Percentiles rank a stretch among this genome's conserved stretches.
Evolutionary conservation across 768 basidiomycete genomes (phyloP).

Genomic region (Pleurotus giganteus): DNA sequence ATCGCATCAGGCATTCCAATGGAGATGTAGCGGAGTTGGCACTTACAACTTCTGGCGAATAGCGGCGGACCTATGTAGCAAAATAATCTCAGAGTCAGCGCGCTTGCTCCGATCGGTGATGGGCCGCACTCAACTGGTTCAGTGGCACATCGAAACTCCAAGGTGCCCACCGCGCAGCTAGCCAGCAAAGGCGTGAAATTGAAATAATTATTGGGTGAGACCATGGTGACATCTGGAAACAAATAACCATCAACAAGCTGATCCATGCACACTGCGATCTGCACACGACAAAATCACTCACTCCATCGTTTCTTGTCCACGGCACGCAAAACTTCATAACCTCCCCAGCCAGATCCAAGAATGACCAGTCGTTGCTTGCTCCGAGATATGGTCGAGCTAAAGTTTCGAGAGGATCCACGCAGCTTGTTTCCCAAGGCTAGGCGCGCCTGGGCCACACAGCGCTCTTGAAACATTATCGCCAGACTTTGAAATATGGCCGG

Average conservation of each 20-base stretch:
- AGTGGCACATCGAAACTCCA: slow-evolving; percentile 78
- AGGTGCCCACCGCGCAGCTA: slow-evolving; percentile 74
- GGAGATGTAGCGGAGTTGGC: neutral
- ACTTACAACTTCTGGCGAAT: slow-evolving; percentile 52
- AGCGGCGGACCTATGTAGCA: slow-evolving; percentile 53
- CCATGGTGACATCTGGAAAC: slow-evolving; percentile 54
- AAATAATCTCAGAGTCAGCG: neutral
- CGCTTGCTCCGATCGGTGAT: neutral
- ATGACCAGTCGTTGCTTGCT: slow-evolving; percentile 55
- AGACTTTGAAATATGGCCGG: neutral
- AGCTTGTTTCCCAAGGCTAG: neutral
- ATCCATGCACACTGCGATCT: neutral
- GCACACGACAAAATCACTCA: slow-evolving; percentile 26
- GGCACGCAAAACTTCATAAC: slow-evolving; percentile 64
- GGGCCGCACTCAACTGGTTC: slow-evolving; percentile 59
- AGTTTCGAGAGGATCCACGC: slow-evolving; percentile 23
- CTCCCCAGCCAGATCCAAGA: slow-evolving; percentile 78
- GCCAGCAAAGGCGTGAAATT: slow-evolving; percentile 70
- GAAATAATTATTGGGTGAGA: slow-evolving; percentile 69
- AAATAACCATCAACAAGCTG: neutral
- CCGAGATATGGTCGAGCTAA: slow-evolving; percentile 34
- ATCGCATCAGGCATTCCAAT: neutral
- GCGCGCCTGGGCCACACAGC: too few relatives aligned
- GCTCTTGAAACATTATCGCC: too few relatives aligned
- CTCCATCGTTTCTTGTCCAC: slow-evolving; percentile 75